Evolutionary conservation across 371 early-diverging fungal genomes (phyloP).

Genomic region (Basidiobolus heterosporus): DNA sequence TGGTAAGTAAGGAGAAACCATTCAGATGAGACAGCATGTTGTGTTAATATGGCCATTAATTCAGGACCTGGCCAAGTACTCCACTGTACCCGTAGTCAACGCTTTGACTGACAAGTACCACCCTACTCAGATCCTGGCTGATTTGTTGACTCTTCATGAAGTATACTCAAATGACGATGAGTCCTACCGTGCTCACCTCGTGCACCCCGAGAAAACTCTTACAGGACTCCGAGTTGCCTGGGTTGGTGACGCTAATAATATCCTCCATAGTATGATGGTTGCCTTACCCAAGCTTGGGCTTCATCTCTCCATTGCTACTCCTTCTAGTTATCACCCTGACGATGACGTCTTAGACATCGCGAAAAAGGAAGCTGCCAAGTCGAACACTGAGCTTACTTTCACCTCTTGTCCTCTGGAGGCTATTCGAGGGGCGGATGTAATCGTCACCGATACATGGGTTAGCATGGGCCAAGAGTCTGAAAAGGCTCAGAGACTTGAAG

Average conservation of each 20-base stretch:
- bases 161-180: constrained; percentile 5
- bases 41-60: not conserved
- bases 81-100: constrained; percentile 83
- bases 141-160: constrained; percentile 86
- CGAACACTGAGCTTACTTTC: constrained; percentile 33
- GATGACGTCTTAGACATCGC: constrained; percentile 46
- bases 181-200: constrained; percentile 23
- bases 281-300: constrained; percentile 79
- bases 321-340: constrained; percentile 57
- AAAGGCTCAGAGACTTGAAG: constrained; percentile 57
- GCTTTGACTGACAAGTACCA: constrained; percentile 85
- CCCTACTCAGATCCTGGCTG: constrained; percentile 90
- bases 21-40: too few species aligned
- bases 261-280: constrained; percentile 72
- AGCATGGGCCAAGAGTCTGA: constrained; percentile 94
- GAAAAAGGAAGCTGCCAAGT: constrained; percentile 22
- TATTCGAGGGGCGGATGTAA: constrained; percentile 60
- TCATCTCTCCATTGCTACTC: constrained; percentile 67
- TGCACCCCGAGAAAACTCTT: constrained; percentile 31
- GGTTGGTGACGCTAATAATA: constrained; percentile 95
- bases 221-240: constrained; percentile 68
- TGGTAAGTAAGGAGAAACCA: constrained; percentile 20
- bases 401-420: constrained; percentile 60
- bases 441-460: constrained; percentile 43
- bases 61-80: constrained; percentile 63